phyloP scores from a whole-genome alignment of 2,329 filamentous ascomycete genomes.

The Ophiocordyceps camponoti-saundersi region DNA sequence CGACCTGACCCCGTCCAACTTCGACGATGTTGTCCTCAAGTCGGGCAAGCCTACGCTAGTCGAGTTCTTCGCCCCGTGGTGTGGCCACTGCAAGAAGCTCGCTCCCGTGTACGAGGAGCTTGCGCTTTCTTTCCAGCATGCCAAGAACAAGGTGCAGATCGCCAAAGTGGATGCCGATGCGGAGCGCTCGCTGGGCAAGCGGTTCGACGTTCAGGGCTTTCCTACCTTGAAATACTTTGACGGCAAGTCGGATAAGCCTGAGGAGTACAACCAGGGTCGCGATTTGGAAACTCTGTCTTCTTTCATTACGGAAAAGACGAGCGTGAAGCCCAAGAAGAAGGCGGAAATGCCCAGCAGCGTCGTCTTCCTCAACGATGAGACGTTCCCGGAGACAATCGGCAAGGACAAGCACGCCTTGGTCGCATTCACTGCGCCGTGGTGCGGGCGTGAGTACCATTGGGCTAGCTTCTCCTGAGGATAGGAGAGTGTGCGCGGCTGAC shows the following conservation, averaged over 20 bases:
- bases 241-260: constrained; percentile 73
- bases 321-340: constrained; percentile 64
- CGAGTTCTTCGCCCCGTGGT: constrained; percentile 98
- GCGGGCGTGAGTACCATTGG: constrained; percentile 59
- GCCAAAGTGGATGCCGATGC: constrained; percentile 93
- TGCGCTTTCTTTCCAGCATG: constrained; percentile 53
- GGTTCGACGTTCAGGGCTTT: constrained; percentile 84
- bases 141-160: constrained; percentile 60
- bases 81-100: constrained; percentile 96
- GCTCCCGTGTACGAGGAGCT: constrained; percentile 92
- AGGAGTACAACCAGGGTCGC: constrained; percentile 72
- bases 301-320: constrained; percentile 79
- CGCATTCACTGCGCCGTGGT: constrained; percentile 97
- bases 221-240: constrained; percentile 97
- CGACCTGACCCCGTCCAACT: constrained; percentile 80
- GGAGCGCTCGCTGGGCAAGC: constrained; percentile 68
- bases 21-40: constrained; percentile 76
- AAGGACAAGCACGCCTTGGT: constrained; percentile 80
- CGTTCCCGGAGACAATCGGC: constrained; percentile 64
- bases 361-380: constrained; percentile 60
- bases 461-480: background rate
- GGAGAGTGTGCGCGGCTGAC: constrained; percentile 1
- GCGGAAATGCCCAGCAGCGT: constrained; percentile 58
- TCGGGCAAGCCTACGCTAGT: constrained; percentile 91
- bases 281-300: constrained; percentile 70